Base-by-base conservation (phyloP, 23 red algal species). In the Porphyridium purpureum region DNA sequence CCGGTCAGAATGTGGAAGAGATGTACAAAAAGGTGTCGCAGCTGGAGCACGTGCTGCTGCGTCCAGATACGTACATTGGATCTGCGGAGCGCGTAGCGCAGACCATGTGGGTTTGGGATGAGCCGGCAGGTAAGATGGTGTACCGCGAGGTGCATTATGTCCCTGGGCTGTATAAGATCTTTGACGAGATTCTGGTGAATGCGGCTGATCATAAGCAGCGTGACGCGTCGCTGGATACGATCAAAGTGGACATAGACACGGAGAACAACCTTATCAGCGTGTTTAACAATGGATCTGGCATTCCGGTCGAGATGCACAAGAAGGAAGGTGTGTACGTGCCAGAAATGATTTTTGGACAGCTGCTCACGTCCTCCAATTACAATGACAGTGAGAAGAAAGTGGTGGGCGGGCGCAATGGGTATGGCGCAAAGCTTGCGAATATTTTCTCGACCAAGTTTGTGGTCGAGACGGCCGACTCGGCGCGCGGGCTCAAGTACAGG, bases 161-260 rank as follows among this genome's bases (percentile, higher is more conserved):
- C 1, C 90, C 90, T 2, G 90, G 76, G 7, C 63, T 98, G 30
- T 98, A 98, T 72, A 98, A 98, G 64, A 85, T 98, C 23, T 98
- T 98, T 46, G 90, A 98, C 64, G 90, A 98, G 61, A 98, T 98
- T 36, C 52, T 98, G 15, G 90, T 98, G 20, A 98, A 98, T 58
- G 90, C 90, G 7, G 80, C 80, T 1, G 90, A 98, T 56, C 79
- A 98, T 59, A 75, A 61, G 31, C 90, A 83, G 21, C 41, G 90
- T 3, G 90, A 86, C 24, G 31, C 79, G 1, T 41, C 41, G 5
- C 85, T 83, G 71, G 72, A 81, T 33, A 59, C 60, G 1, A 74
- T 98, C 24, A 67, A 76, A 48, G 80, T 98, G n/a, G 73, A 75
- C 5, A 93, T 93, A 25, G 69, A 93, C 15, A 46, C 49, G 3